Percentiles rank a stretch among this genome's conserved stretches.
phyloP scores from a whole-genome alignment of 139 green algal genomes.

The Chlamydomonas incerta region DNA sequence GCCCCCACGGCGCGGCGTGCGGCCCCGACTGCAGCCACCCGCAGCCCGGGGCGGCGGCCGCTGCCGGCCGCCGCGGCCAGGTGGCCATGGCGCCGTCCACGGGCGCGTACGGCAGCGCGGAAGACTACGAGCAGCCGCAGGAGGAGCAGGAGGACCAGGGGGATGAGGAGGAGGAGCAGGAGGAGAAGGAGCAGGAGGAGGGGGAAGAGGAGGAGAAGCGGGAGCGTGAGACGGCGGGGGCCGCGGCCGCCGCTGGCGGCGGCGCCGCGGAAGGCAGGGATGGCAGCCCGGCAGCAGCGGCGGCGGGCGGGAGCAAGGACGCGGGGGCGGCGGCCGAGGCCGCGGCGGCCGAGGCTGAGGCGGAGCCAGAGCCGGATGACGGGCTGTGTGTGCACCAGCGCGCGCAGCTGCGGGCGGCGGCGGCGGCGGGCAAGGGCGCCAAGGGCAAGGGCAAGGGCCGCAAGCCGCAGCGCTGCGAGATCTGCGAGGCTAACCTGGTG shows the following conservation, averaged over 20 bases:
- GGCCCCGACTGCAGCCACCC: neutral
- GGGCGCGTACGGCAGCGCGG: slow-evolving; percentile 4
- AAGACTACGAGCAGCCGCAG: neutral
- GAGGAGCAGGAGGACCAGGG: too few species aligned
- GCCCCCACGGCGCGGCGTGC: neutral
- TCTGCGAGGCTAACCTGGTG: slow-evolving; percentile 33
- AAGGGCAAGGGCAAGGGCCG: neutral
- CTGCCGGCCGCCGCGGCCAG: neutral
- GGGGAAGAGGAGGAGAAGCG: too few species aligned
- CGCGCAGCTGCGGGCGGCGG: neutral
- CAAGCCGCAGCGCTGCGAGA: neutral
- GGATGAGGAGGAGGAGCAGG: neutral
- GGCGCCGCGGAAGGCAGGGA: neutral
- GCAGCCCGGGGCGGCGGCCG: neutral
- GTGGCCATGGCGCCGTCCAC: neutral
- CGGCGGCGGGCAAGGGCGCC: neutral
- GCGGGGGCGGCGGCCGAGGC: neutral
- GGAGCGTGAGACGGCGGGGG: too few species aligned
- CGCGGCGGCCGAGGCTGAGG: neutral
- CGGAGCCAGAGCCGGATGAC: neutral
- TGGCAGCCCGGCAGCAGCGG: neutral
- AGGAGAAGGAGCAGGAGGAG: too few species aligned
- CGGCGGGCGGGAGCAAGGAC: neutral
- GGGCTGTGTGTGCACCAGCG: slow-evolving; percentile 27
- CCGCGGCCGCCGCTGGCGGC: neutral